Evolutionary conservation across 208 protist species (phyloP), one percentile per base, ranked within the genome.

Genomic region (Acanthamoeba lenticulata): DNA sequence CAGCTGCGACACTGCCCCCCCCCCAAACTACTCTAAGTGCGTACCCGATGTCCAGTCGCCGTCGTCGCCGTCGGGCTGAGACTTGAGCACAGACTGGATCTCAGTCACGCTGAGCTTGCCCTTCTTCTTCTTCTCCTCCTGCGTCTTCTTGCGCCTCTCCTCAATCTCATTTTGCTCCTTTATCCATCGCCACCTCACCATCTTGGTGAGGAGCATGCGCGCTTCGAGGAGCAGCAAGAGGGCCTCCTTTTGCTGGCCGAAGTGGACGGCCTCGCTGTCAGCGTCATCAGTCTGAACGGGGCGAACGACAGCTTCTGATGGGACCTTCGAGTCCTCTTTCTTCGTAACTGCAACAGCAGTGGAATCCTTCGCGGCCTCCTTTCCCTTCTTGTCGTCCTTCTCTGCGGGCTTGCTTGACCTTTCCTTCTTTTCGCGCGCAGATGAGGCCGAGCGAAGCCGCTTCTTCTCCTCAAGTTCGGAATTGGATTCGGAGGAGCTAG

Each of bases 31-130:
- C n/a, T n/a, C n/a, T n/a, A n/a, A n/a, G n/a, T n/a, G 93, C 67
- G 49, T 94, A 96, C 94, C 93, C 38, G 85, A 90, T 49, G 94
- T 95, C 86, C 90, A 96, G 85, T 96, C 95, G 77, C 44, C 65
- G 38, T 95, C 94, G 34, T 95, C 94, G 52, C 94, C 93, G 47
- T 95, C 95, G 34, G 91, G 40, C 74, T 96, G 95, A 21, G 74
- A 94, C 57, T 94, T 86, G 19, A 96, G 60, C 5, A 96, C 45
- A 19, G 92, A 94, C 69, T 94, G 93, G 85, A 96, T 95, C 89
- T 96, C 95, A 55, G 94, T 94, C 0, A 95, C 95, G 52, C 86
- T 94, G 34, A 96, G 92, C 32, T 95, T 95, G 91, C 95, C 85
- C 57, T 36, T 91, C 57, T 72, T 62, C 85, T 91, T 91, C 57